These are phyloP conservation scores for Septoria petroselini DNA, from an alignment of 2,329 filamentous ascomycete genomes.

Conservation along the genomic window DNA sequence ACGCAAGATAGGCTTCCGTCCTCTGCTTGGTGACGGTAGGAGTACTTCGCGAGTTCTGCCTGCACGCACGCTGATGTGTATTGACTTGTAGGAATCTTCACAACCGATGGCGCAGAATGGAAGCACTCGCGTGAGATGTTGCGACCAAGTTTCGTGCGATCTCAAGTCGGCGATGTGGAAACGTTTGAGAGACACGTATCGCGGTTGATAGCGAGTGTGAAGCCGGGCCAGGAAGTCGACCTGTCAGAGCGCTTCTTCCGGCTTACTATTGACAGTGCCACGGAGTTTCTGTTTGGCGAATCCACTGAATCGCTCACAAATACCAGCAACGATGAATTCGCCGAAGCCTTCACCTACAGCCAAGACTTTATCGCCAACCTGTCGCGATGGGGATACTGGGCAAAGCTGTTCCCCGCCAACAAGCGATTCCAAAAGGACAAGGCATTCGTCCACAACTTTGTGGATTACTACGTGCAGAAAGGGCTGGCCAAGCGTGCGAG, in stretches of 20 bases:
- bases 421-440: slow-evolving; percentile 43
- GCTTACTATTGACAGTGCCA: slow-evolving; percentile 65
- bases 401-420: slow-evolving; percentile 26
- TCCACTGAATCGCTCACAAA: slow-evolving; percentile 34
- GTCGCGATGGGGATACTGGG: slow-evolving; percentile 28
- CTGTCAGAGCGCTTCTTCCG: slow-evolving; percentile 63
- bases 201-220: slow-evolving; percentile 58
- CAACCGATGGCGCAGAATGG: slow-evolving; percentile 44
- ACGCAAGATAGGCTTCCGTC: slow-evolving; percentile 39
- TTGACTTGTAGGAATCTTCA: slow-evolving; percentile 40
- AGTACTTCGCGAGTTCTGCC: neutral
- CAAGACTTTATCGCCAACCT: slow-evolving; percentile 33
- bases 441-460: slow-evolving; percentile 46
- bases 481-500: slow-evolving; percentile 40
- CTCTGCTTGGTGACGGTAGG: slow-evolving; percentile 45
- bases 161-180: slow-evolving; percentile 53
- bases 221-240: slow-evolving; percentile 54
- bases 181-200: slow-evolving; percentile 61
- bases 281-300: slow-evolving; percentile 65
- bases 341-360: slow-evolving; percentile 34
- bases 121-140: slow-evolving; percentile 46
- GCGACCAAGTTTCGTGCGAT: slow-evolving; percentile 53
- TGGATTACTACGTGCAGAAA: slow-evolving; percentile 50
- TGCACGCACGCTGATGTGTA: neutral
- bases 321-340: slow-evolving; percentile 33